Evolutionary conservation across 192 early-diverging fungal genomes (phyloP).

Genomic region (Coemansia umbellata): DNA sequence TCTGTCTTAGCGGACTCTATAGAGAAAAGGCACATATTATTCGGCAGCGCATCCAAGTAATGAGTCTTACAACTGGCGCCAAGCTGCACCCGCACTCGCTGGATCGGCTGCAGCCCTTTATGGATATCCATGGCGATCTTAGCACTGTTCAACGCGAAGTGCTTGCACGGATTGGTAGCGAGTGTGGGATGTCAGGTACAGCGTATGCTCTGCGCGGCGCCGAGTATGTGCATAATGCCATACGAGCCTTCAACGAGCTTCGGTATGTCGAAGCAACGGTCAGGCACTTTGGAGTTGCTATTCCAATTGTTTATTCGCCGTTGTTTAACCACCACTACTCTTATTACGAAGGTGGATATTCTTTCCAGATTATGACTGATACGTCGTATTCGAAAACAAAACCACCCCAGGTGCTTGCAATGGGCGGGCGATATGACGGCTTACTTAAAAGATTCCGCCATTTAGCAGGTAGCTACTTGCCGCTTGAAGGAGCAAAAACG

Average conservation of each 20-base stretch:
- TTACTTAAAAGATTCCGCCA: constrained; percentile 53
- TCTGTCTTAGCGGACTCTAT: constrained; percentile 59
- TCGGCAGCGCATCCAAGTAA: constrained; percentile 37
- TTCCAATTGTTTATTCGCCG: constrained; percentile 51
- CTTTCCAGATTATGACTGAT: constrained; percentile 60
- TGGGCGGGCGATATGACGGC: constrained; percentile 69
- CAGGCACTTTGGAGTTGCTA: constrained; percentile 39
- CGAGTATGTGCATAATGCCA: constrained; percentile 18
- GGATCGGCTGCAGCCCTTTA: constrained; percentile 64
- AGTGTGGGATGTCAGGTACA: constrained; percentile 27
- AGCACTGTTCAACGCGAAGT: constrained; percentile 35
- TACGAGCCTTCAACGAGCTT: constrained; percentile 43
- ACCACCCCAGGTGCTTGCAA: constrained; percentile 58
- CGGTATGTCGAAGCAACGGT: constrained; percentile 39
- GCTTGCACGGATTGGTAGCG: constrained; percentile 31
- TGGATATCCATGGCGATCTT: constrained; percentile 55
- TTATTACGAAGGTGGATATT: constrained; percentile 56
- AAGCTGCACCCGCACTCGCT: constrained; percentile 57
- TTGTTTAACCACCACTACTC: constrained; percentile 59
- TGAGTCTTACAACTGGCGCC: constrained; percentile 59
- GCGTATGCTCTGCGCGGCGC: constrained; percentile 19
- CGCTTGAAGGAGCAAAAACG: not conserved
- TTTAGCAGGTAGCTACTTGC: constrained; percentile 37
- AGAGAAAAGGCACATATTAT: constrained; percentile 36
- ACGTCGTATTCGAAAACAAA: constrained; percentile 9